A percentile compares a stretch with the other conserved stretches of the same genome.
These are phyloP conservation scores for Avena atlantica DNA, from an alignment of 176 grass and related monocot genomes.

Conservation along the genomic window DNA sequence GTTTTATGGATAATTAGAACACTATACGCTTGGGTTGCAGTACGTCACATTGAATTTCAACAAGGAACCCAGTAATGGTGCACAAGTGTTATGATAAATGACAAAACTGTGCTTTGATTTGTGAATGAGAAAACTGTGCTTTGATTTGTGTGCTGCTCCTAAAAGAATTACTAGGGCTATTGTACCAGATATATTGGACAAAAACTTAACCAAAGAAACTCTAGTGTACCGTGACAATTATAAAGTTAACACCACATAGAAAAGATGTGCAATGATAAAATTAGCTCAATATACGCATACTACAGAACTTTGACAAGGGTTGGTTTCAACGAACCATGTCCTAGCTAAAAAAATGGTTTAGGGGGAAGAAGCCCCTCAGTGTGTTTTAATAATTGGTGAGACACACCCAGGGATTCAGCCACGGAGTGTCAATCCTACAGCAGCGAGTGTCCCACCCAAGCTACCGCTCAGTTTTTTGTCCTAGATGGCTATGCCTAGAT, in stretches of 20 bases:
- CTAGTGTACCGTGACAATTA: neutral
- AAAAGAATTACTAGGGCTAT: slow-evolving; percentile 11
- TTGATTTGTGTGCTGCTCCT: neutral
- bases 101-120: neutral
- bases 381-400: too few relatives aligned
- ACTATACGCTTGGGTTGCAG: neutral
- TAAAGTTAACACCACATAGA: neutral
- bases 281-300: neutral
- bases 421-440: neutral
- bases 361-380: neutral
- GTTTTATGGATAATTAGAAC: neutral
- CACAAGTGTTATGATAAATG: neutral
- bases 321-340: slow-evolving; percentile 25
- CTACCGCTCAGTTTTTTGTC: neutral
- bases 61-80: neutral
- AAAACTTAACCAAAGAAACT: neutral
- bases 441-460: neutral
- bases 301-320: neutral
- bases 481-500: neutral
- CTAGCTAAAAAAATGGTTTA: neutral
- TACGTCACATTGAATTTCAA: neutral
- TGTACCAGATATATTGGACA: slow-evolving; percentile 4
- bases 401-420: too few relatives aligned
- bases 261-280: neutral
- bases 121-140: neutral